Base-by-base conservation (phyloP, 352 stramenopile genomes). In the Globisporangium okanoganense region DNA sequence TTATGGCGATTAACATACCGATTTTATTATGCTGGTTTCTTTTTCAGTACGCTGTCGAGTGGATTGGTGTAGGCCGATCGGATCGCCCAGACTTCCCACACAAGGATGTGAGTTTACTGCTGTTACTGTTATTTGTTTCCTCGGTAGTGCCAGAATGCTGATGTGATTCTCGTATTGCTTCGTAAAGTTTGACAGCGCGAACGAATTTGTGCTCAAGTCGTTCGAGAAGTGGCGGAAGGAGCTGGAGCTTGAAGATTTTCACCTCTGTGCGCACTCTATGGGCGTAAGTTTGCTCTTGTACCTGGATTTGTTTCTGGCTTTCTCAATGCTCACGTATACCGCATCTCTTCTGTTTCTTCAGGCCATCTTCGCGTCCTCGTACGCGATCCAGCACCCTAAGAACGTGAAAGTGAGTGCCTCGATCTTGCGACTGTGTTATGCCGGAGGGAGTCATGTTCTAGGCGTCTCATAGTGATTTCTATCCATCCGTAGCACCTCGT, bases 321-420 rank as follows among this genome's bases (percentile, higher is more conserved):
- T 3, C 10, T 29, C 2, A 3, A 27, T 49, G 8, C 44, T 51
- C 22, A 33, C 10, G 14, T 31, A 20, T 58, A 20, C 27, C 20
- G 13, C 9, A 3, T 36, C 14, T 40, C 16, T 47, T 14, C 14
- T 47, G n/a, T 24, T 43, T 3, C n/a, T 54, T 10, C 22, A 93
- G 84, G 85, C 81, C n/a, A 94, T 92, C 20, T 92, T 92, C 52
- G 82, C 81, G 45, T 90, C 85, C 0, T 82, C 81, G 33, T 94
- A 92, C 53, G 81, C 81, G 4, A 40, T 92, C 16, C 71, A 75
- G 36, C 65, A 87, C 56, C 82, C 82, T 25, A 56, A 89, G 16
- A 69, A 76, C 58, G 77, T 93, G 20, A 76, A 82, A 14, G 82
- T 90, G 77, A 61, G 74, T 67, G 6, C 2, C 9, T 10, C 10